phyloP scores from a whole-genome alignment of 805 yeast genomes.

The Metschnikowia noctiluminum region DNA sequence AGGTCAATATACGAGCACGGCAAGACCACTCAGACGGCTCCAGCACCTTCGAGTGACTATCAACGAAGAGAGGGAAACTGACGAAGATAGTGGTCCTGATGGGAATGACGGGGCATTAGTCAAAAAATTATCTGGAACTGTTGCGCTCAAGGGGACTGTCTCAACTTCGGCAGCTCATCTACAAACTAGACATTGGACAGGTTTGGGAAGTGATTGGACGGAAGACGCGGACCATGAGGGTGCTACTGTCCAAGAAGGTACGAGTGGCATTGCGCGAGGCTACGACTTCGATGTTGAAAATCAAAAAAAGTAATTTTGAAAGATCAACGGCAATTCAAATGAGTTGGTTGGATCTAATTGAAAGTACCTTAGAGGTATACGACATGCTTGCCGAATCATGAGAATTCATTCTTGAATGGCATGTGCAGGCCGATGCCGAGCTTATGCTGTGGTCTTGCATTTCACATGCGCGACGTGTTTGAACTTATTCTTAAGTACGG shows the following conservation, averaged over 20 bases:
- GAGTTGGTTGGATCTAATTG: too few relatives aligned
- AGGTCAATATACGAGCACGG: conserved; percentile 64
- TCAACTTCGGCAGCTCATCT: conserved; percentile 83
- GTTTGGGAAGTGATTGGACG: conserved; percentile 80
- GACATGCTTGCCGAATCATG: too few relatives aligned
- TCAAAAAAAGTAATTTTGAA: not conserved
- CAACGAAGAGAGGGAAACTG: conserved; percentile 19
- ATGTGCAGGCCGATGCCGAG: too few relatives aligned
- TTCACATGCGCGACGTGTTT: too few relatives aligned
- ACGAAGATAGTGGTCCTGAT: conserved; percentile 7
- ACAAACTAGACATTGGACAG: conserved; percentile 79
- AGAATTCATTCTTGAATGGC: too few relatives aligned
- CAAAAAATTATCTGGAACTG: conserved; percentile 52
- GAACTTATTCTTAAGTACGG: too few relatives aligned
- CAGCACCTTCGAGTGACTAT: conserved; percentile 61
- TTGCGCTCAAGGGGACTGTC: conserved; percentile 71
- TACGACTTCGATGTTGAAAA: conserved; percentile 44
- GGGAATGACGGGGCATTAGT: conserved; percentile 41
- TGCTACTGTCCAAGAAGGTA: conserved; percentile 78
- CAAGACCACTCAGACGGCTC: conserved; percentile 70
- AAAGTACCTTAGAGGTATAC: too few relatives aligned
- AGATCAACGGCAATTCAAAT: too few relatives aligned
- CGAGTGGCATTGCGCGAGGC: conserved; percentile 86
- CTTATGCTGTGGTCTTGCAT: too few relatives aligned
- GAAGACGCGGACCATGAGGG: conserved; percentile 48